Conservation (phyloP, 2,329 filamentous ascomycete species). For the Tolypocladium ovalisporum region DNA sequence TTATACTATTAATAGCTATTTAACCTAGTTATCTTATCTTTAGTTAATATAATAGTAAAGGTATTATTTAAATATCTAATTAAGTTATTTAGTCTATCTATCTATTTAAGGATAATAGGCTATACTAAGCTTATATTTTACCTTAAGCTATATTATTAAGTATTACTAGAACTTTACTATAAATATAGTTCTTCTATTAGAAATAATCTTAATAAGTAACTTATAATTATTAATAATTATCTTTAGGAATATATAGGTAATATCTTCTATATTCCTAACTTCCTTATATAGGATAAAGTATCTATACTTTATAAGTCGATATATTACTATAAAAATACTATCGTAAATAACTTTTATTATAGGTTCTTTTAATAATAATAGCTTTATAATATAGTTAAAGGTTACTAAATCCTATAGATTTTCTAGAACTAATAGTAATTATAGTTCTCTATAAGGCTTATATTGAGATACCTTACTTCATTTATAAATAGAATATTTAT, state of each 20-base stretch:
- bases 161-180: not conserved
- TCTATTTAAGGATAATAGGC: not conserved
- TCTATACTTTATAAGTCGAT: not conserved
- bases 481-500: too few relatives aligned
- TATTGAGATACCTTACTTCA: too few relatives aligned
- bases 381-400: not conserved
- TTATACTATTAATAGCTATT: too few relatives aligned
- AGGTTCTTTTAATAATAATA: not conserved
- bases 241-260: not conserved
- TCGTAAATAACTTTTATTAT: not conserved
- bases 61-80: not conserved
- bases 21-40: not conserved
- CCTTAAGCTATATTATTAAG: not conserved
- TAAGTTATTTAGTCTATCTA: not conserved
- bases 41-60: not conserved
- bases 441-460: too few relatives aligned
- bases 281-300: not conserved
- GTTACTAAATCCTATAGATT: not conserved
- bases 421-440: too few relatives aligned
- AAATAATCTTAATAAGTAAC: not conserved
- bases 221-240: not conserved
- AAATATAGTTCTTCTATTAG: not conserved
- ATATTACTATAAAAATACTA: not conserved
- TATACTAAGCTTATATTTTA: not conserved
- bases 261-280: not conserved